A percentile compares a stretch with the other conserved stretches of the same genome.
Conservation (phyloP, 805 yeast species). For the Candida boidinii region DNA sequence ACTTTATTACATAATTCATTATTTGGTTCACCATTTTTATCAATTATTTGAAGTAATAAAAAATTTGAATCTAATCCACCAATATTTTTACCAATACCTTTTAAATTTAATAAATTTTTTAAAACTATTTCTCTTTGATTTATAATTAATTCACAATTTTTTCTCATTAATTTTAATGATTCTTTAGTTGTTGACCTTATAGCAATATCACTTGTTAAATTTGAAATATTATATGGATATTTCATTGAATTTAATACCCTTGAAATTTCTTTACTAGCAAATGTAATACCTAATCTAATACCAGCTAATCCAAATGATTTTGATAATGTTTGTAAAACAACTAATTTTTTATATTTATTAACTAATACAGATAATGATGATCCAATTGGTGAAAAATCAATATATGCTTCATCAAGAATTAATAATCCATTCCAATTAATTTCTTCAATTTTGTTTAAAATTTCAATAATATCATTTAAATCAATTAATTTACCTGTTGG, state of each 20-base stretch:
- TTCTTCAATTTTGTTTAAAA: conserved; percentile 31
- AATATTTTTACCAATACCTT: conserved; percentile 62
- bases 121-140: conserved; percentile 49
- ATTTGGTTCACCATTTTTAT: conserved; percentile 53
- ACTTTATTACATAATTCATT: conserved; percentile 57
- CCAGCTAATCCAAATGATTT: conserved; percentile 97
- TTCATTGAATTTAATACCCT: conserved; percentile 77
- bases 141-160: conserved; percentile 39
- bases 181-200: conserved; percentile 55
- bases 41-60: conserved; percentile 62
- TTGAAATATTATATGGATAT: conserved; percentile 91
- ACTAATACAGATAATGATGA: conserved; percentile 73
- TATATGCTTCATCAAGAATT: conserved; percentile 90
- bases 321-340: conserved; percentile 85
- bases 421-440: conserved; percentile 65
- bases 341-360: conserved; percentile 71
- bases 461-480: conserved; percentile 35
- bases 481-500: conserved; percentile 75
- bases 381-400: conserved; percentile 69
- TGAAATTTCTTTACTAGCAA: conserved; percentile 51
- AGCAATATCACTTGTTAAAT: conserved; percentile 71
- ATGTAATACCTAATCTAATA: conserved; percentile 81
- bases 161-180: conserved; percentile 53
- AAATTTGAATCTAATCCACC: conserved; percentile 90
- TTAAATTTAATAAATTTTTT: conserved; percentile 41